A percentile compares a stretch with the other conserved stretches of the same genome.
phyloP scores from a whole-genome alignment of 805 yeast genomes.

The Henningerozyma blattae region DNA sequence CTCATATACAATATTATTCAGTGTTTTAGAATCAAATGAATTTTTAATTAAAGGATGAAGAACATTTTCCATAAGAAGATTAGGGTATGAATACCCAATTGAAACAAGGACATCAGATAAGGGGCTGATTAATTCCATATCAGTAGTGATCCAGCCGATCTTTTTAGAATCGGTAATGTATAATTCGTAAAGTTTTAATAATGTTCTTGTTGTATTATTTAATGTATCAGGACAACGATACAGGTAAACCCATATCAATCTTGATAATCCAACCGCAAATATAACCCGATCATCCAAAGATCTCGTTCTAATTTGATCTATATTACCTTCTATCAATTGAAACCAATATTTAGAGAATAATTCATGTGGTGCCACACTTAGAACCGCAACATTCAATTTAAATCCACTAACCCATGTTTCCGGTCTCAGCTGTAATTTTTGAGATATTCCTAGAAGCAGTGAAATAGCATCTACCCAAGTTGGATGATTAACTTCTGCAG shows the following conservation, averaged over 20 bases:
- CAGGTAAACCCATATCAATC: conserved; percentile 82
- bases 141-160: conserved; percentile 67
- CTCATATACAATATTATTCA: conserved; percentile 62
- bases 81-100: conserved; percentile 68
- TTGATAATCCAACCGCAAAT: conserved; percentile 51
- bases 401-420: conserved; percentile 58
- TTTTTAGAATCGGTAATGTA: conserved; percentile 53
- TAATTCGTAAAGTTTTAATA: conserved; percentile 50
- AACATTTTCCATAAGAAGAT: conserved; percentile 68
- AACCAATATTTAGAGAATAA: conserved; percentile 67
- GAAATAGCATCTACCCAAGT: conserved; percentile 80
- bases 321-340: conserved; percentile 47
- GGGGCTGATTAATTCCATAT: conserved; percentile 47
- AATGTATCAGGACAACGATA: conserved; percentile 80
- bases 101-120: conserved; percentile 65
- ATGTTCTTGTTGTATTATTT: conserved; percentile 71
- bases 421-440: conserved; percentile 31
- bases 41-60: conserved; percentile 55
- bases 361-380: conserved; percentile 73
- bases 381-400: conserved; percentile 54
- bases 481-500: conserved; percentile 95
- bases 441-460: conserved; percentile 40
- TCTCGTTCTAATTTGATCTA: conserved; percentile 55
- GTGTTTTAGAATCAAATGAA: conserved; percentile 42
- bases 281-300: conserved; percentile 37